Conservation (phyloP, 2,329 filamentous ascomycete genomes). For the Coniochaeta ligniaria region DNA sequence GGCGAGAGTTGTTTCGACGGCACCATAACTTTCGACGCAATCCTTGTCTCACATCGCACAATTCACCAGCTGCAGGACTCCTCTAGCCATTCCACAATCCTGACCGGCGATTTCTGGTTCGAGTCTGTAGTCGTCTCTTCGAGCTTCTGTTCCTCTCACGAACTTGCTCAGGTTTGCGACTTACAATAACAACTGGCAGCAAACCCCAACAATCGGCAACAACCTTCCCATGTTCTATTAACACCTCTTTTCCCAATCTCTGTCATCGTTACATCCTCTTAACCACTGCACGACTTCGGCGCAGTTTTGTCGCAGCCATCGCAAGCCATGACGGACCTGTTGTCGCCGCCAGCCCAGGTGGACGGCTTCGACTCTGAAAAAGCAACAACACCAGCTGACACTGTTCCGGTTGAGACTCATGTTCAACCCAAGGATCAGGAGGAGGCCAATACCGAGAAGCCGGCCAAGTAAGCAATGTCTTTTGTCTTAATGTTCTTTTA, state of each 20-base stretch:
- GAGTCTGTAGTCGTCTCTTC: background rate
- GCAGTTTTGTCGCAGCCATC: background rate
- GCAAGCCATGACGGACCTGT: background rate
- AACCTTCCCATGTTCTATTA: no score
- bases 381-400: background rate
- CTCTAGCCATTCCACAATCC: background rate
- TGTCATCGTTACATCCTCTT: no score
- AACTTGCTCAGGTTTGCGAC: background rate
- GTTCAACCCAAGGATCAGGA: background rate
- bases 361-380: background rate
- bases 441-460: background rate
- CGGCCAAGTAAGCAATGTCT: background rate
- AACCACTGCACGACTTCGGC: background rate
- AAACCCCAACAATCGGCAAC: no score
- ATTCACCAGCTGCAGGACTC: background rate
- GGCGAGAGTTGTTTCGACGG: background rate
- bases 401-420: background rate
- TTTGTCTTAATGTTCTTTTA: background rate
- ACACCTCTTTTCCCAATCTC: no score
- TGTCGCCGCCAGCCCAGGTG: background rate
- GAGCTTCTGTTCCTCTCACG: background rate
- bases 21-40: background rate
- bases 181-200: background rate
- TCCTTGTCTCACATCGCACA: background rate
- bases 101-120: background rate